Conservation (phyloP, 1,284 basidiomycete species). For the Puccinia hordei region DNA sequence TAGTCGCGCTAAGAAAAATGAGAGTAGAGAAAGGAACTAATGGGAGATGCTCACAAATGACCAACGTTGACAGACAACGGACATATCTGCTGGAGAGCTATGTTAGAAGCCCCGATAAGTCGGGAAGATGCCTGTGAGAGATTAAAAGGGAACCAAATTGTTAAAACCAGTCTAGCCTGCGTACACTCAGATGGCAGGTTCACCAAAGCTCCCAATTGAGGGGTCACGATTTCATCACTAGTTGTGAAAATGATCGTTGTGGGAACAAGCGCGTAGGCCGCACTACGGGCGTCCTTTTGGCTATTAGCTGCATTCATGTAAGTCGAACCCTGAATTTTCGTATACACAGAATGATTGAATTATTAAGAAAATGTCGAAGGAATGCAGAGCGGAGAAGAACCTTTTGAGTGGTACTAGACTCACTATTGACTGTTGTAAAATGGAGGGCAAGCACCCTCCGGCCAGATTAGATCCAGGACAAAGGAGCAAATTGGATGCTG, state of each 20-base stretch:
- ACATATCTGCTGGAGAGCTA: conserved; percentile 26
- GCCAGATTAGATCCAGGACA: not conserved
- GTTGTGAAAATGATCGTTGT: conserved; percentile 51
- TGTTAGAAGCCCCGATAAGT: conserved; percentile 19
- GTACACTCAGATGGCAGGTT: not conserved
- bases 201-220: conserved; percentile 28
- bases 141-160: not conserved
- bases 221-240: conserved; percentile 52
- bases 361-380: not conserved
- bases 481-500: not conserved
- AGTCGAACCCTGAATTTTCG: not conserved
- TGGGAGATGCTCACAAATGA: conserved; percentile 19
- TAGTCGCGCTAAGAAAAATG: not conserved
- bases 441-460: conserved; percentile 16
- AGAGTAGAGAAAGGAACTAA: not conserved
- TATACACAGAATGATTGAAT: not conserved
- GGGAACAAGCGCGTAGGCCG: conserved; percentile 44
- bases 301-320: conserved; percentile 34
- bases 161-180: too few species aligned
- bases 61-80: not conserved
- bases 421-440: conserved; percentile 21
- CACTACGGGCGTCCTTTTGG: not conserved
- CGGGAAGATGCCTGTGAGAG: conserved; percentile 23
- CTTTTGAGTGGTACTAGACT: not conserved
- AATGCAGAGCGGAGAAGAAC: not conserved